phyloP scores from a whole-genome alignment of 1,284 basidiomycete genomes.

The Cystobasidiaceae sp. region DNA sequence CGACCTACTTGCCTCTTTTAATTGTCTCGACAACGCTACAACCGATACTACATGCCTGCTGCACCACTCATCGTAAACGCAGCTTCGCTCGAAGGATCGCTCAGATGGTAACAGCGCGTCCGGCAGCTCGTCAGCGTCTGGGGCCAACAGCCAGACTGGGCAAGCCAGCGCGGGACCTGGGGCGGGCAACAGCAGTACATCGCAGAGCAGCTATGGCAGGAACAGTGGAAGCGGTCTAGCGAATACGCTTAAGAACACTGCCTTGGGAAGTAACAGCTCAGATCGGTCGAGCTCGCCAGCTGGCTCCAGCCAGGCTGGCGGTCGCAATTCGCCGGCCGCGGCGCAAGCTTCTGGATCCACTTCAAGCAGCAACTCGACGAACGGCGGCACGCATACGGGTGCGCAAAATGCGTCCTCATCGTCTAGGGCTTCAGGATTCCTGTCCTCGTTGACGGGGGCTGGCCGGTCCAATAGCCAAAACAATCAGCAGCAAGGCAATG shows the following conservation, averaged over 20 bases:
- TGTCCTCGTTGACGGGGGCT: slow-evolving; percentile 11
- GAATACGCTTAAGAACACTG: slow-evolving; percentile 17
- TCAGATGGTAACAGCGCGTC: background rate
- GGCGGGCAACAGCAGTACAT: background rate
- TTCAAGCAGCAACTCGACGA: background rate
- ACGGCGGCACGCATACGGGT: background rate
- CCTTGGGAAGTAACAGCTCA: slow-evolving; percentile 46
- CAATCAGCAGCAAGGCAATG: slow-evolving; percentile 14
- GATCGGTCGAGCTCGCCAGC: slow-evolving; percentile 72
- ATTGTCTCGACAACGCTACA: slow-evolving; percentile 2
- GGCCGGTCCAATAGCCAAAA: slow-evolving; percentile 16
- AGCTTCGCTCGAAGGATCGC: background rate
- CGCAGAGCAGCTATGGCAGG: slow-evolving; percentile 3
- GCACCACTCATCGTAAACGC: background rate
- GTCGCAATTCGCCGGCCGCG: slow-evolving; percentile 7
- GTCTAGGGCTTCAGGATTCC: slow-evolving; percentile 23
- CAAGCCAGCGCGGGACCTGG: background rate
- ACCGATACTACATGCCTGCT: background rate
- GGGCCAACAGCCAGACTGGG: too few species aligned
- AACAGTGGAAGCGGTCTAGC: slow-evolving; percentile 2
- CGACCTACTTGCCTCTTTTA: too few species aligned
- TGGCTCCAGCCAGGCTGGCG: background rate
- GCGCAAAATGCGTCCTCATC: background rate
- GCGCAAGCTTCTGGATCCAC: background rate
- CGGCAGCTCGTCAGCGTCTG: background rate